Conservation (phyloP, 2,329 filamentous ascomycete species). For the Pestalotiopsis sp. region DNA sequence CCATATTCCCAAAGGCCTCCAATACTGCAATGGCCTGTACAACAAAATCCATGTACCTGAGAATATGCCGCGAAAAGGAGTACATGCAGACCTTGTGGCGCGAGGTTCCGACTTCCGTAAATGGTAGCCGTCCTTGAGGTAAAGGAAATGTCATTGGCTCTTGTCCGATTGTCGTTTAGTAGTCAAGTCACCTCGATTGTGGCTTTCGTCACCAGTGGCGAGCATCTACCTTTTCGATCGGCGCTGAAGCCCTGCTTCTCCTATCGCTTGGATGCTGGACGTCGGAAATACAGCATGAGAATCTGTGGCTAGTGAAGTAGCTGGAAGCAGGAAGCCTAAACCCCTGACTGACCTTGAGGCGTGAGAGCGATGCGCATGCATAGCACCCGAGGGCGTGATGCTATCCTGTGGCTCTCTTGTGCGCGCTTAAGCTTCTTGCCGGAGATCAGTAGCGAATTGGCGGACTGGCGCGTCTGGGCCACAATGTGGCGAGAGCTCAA, state of each 20-base stretch:
- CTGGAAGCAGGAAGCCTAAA: neutral
- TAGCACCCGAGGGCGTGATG: constrained; percentile 6
- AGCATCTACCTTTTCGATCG: neutral
- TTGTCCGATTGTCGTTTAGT: neutral
- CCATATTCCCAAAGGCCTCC: neutral
- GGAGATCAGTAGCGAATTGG: neutral
- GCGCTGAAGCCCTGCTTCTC: neutral
- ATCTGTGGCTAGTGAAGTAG: constrained; percentile 10
- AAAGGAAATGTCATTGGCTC: constrained; percentile 10
- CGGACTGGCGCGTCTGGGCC: neutral
- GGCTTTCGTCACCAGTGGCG: constrained; percentile 11
- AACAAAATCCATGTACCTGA: neutral
- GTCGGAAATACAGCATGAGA: neutral
- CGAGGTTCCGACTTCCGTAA: constrained; percentile 12
- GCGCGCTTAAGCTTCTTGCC: neutral
- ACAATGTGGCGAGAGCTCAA: neutral
- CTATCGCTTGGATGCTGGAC: neutral
- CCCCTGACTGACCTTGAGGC: neutral
- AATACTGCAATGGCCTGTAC: neutral
- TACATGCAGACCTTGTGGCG: constrained; percentile 8
- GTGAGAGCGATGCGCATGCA: neutral
- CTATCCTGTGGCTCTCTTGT: constrained; percentile 8
- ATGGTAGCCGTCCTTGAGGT: neutral
- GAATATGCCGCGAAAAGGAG: neutral
- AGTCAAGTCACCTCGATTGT: constrained; percentile 9